Conservation (phyloP, 2,329 filamentous ascomycete species). For the Sporothrix pallida region DNA sequence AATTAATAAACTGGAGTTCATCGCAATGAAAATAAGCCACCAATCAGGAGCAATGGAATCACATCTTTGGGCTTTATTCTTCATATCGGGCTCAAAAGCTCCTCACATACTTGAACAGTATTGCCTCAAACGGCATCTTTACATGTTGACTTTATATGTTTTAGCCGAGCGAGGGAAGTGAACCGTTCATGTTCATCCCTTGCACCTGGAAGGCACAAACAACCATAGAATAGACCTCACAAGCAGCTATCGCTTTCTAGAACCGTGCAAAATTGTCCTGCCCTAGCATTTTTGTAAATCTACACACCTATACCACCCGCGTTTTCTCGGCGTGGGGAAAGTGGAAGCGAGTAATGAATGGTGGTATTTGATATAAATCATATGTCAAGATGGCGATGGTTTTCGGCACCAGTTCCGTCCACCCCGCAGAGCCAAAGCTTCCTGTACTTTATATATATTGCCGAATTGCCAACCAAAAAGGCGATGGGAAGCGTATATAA, state of each 20-base stretch:
- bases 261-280: no score
- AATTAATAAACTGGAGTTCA: neutral
- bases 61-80: neutral
- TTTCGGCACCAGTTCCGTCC: neutral
- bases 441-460: neutral
- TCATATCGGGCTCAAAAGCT: neutral
- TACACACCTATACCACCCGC: neutral
- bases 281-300: neutral
- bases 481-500: neutral
- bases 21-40: constrained; percentile 2
- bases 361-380: neutral
- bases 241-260: no score
- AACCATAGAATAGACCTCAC: no score
- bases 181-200: no score
- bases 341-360: neutral
- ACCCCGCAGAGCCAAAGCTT: neutral
- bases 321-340: neutral
- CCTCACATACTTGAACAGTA: no score
- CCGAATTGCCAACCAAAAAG: neutral
- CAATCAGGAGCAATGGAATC: neutral
- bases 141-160: no score
- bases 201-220: no score
- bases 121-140: no score
- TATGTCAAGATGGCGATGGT: neutral
- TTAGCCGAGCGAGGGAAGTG: no score